phyloP scores from a whole-genome alignment of 2,329 filamentous ascomycete species.

The Malbranchea cinnamomea region DNA sequence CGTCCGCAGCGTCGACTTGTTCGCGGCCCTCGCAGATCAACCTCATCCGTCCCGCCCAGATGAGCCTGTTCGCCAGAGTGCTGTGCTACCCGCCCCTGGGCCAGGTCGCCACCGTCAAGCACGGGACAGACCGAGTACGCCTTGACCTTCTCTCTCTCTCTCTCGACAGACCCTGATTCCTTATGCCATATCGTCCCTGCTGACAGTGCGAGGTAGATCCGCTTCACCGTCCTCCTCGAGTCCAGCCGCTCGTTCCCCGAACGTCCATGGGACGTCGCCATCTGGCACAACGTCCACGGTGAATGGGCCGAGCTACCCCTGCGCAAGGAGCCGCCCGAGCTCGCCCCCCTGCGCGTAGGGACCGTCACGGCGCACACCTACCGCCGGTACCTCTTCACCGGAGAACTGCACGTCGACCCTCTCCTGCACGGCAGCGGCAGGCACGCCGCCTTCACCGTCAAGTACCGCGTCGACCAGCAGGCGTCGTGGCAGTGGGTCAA shows the following conservation, averaged over 20 bases:
- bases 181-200: too few species aligned
- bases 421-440: too few species aligned
- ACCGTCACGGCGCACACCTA: conserved; percentile 12
- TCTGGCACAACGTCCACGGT: conserved; percentile 55
- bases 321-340: conserved; percentile 20
- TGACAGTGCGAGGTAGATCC: conserved; percentile 29
- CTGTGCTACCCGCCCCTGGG: conserved; percentile 58
- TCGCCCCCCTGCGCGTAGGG: conserved; percentile 17
- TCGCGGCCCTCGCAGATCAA: conserved; percentile 17
- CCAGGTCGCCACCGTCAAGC: conserved; percentile 56
- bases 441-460: conserved; percentile 27
- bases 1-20: too few species aligned
- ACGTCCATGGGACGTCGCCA: conserved; percentile 52
- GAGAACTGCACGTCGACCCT: conserved; percentile 15
- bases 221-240: conserved; percentile 57
- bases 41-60: conserved; percentile 26
- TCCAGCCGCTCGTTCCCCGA: conserved; percentile 40
- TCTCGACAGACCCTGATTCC: conserved; percentile 2
- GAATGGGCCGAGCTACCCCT: conserved; percentile 46
- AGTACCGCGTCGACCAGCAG: conserved; percentile 25
- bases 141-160: conserved; percentile 2
- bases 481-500: conserved; percentile 32
- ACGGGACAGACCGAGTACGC: conserved; percentile 28
- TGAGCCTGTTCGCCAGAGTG: conserved; percentile 39
- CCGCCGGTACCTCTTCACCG: conserved; percentile 22